phyloP scores from a whole-genome alignment of 2,329 filamentous ascomycete genomes.

The Daldinia eschscholtzii region DNA sequence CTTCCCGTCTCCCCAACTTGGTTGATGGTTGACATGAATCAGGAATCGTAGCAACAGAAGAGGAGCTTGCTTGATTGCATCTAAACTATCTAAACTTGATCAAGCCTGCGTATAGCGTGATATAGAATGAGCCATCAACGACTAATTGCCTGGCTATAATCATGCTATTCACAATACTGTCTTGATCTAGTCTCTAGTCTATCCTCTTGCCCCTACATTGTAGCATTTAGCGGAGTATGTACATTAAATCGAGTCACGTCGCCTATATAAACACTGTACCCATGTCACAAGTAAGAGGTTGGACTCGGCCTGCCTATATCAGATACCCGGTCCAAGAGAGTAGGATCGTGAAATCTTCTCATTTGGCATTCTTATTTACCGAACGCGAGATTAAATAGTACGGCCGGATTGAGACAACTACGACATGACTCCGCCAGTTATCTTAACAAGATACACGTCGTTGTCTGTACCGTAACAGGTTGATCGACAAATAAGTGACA shows the following conservation, averaged over 20 bases:
- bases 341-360: slow-evolving; percentile 17
- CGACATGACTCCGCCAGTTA: slow-evolving; percentile 18
- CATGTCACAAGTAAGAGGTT: slow-evolving; percentile 8
- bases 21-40: slow-evolving; percentile 12
- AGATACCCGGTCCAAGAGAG: slow-evolving; percentile 6
- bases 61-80: slow-evolving; percentile 18
- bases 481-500: slow-evolving; percentile 38
- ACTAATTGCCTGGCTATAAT: background rate
- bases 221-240: background rate
- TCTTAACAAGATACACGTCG: slow-evolving; percentile 6
- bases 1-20: slow-evolving; percentile 12
- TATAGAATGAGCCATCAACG: background rate
- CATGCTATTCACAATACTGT: background rate
- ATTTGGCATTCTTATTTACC: slow-evolving; percentile 14
- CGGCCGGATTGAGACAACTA: slow-evolving; percentile 6
- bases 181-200: background rate
- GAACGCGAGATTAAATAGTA: slow-evolving; percentile 25
- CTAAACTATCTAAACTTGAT: slow-evolving; percentile 8
- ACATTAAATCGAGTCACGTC: background rate
- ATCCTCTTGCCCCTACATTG: background rate
- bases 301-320: slow-evolving; percentile 5
- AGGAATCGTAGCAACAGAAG: slow-evolving; percentile 32
- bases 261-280: background rate
- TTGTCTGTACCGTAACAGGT: slow-evolving; percentile 20
- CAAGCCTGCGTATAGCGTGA: slow-evolving; percentile 12